Evolutionary conservation across 2,329 filamentous ascomycete genomes (phyloP), one percentile per base, ranked within the genome.

Genomic region (Fusarium pseudoanthophilum): DNA sequence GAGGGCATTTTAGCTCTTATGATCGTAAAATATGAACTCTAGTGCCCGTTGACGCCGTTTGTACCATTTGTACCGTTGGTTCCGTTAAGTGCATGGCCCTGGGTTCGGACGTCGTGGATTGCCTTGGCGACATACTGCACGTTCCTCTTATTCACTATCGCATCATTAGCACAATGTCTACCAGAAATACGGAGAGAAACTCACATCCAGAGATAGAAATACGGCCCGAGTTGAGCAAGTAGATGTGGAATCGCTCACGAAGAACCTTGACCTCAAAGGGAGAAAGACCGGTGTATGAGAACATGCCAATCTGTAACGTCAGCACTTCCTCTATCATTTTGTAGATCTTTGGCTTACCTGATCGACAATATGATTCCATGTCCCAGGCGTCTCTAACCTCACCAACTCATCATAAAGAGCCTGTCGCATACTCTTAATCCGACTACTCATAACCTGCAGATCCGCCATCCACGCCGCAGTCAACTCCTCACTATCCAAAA

Each of bases 311-410:
- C 88, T 99, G 5, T 7, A 36, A 28, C 4, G 42, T 75, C 18
- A 75, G 67, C 16, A 9, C 1, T 20, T 18, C 11, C 16, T 21
- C 11, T 1, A 5, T 34, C 2, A 11, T 4, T 9, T 4, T 9
- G 5, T 11, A 24, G n/a, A 15, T 4, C 2, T 11, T 4, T 4
- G 7, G 18, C 60, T 48, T 49, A 75, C 73, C 62, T 76, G 96
- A 78, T 96, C 93, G 21, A 95, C 97, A 80, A 99, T 97, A 84
- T 99, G 96, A 78, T 95, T 93, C 96, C 96, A 98, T 21, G 89
- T 92, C 18, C 95, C 95, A 0, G 95, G 95, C 0, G 95, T 98
- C 24, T 89, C 90, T 66, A 95, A 87, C 77, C 91, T 89, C 84
- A 98, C 95, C n/a, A 99, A 89, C 82, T 95, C 93, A 62, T 86